These are phyloP conservation scores for Micractinium conductrix DNA, from an alignment of 139 green algal genomes.

Conservation along the genomic window DNA sequence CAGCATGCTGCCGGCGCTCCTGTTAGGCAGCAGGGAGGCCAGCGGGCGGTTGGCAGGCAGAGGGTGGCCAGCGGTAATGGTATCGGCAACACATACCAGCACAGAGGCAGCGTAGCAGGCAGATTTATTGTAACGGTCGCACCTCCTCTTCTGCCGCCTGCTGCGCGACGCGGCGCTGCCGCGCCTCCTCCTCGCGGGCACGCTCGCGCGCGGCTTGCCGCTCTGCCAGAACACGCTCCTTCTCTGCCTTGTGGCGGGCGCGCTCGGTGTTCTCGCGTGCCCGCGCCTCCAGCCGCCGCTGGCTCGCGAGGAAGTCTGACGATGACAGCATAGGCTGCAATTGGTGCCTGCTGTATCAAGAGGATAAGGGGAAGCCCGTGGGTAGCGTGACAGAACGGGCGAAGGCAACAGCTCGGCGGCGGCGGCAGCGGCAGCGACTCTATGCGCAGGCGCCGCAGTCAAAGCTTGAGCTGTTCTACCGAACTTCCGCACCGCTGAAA, in stretches of 20 bases:
- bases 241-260: constrained; percentile 28
- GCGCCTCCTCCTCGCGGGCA: constrained; percentile 36
- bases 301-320: not conserved
- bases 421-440: too few relatives aligned
- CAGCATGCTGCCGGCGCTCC: constrained; percentile 44
- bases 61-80: not conserved
- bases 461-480: too few relatives aligned
- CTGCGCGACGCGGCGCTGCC: constrained; percentile 18
- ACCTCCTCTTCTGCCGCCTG: constrained; percentile 43
- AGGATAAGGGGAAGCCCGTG: too few relatives aligned
- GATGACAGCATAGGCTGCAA: not conserved
- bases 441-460: too few relatives aligned
- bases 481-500: too few relatives aligned
- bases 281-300: constrained; percentile 27
- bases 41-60: not conserved
- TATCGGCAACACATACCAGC: too few relatives aligned
- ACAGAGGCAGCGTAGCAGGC: not conserved
- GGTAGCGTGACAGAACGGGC: too few relatives aligned
- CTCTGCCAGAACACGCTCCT: constrained; percentile 28
- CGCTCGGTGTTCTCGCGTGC: not conserved
- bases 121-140: not conserved
- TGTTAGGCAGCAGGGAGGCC: constrained; percentile 12
- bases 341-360: too few relatives aligned
- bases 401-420: too few relatives aligned
- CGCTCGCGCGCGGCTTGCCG: constrained; percentile 30